Evolutionary conservation across 129 eudicot species (phyloP).

Genomic region (Gnaphalium uliginosum): DNA sequence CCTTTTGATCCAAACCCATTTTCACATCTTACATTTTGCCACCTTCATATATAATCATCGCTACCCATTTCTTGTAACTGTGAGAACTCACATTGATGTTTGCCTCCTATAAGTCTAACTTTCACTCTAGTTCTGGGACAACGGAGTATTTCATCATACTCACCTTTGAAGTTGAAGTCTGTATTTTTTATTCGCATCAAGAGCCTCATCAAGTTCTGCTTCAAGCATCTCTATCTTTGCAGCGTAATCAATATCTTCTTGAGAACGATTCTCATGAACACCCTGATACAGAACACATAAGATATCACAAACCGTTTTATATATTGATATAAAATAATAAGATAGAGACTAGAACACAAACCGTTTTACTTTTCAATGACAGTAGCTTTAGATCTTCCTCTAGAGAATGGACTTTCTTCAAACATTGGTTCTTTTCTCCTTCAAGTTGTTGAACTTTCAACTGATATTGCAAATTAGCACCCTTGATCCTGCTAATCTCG

Average conservation of each 20-base stretch:
- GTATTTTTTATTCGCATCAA: slow-evolving; percentile 53
- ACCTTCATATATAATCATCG: not conserved
- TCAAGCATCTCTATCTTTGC: slow-evolving; percentile 55
- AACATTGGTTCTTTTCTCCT: slow-evolving; percentile 58
- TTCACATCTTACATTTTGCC: not conserved
- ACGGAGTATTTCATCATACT: slow-evolving; percentile 8
- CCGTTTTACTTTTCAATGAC: slow-evolving; percentile 49
- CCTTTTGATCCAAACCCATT: not conserved
- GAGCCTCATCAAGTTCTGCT: slow-evolving; percentile 62
- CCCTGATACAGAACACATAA: slow-evolving; percentile 33
- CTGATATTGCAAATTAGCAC: slow-evolving; percentile 58
- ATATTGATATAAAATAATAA: slow-evolving; percentile 3
- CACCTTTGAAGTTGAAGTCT: slow-evolving; percentile 62
- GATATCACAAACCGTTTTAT: no score
- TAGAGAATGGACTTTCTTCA: slow-evolving; percentile 57
- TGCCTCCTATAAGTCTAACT: slow-evolving; percentile 3
- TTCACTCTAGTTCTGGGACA: not conserved
- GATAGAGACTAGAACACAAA: slow-evolving; percentile 22
- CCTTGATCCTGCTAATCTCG: slow-evolving; percentile 54
- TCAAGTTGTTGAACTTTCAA: slow-evolving; percentile 56
- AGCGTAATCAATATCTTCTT: slow-evolving; percentile 38
- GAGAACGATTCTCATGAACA: slow-evolving; percentile 33
- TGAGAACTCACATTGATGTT: not conserved
- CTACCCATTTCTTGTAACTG: not conserved
- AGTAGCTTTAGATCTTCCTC: slow-evolving; percentile 45